Base-by-base conservation (phyloP, 139 green algal genomes). In the Klebsormidium nitens region DNA sequence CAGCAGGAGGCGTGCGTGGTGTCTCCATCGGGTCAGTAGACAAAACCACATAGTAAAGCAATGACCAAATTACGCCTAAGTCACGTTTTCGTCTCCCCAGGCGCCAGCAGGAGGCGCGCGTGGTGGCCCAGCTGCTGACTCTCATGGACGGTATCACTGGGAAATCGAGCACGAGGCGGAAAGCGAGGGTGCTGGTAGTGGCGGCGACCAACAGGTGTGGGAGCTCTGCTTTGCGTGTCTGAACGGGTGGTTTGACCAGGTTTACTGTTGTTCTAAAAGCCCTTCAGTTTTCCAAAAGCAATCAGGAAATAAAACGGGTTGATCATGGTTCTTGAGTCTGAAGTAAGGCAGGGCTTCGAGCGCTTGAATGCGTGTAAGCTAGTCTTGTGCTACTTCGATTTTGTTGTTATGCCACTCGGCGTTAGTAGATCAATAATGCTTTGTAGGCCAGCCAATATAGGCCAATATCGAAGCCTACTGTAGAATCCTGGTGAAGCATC, bases 81-180 rank as follows among this genome's bases (percentile, higher is more conserved):
- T 50, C 11, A 14, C 14, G 11, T 8, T 50, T 26, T 14, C 42
- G 11, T 14, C 42, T 50, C 11, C 14, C 37, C 66, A 44, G 70
- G 5, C 56, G 74, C 4, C 78, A 80, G 47, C 88, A 94, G 42
- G 91, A 97, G 50, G 77, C 85, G 6, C 76, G 91, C 0, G 77
- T 97, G 1, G 93, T 96, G 4, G 88, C 89, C 2, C 93, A 97
- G 80, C 81, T 98, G 62, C 85, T 98, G 3, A 97, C 93, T 1
- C 85, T 98, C 19, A 76, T 98, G 60, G 93, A 98, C 28, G 64
- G 71, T 0, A 34, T 66, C 2, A 50, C 17, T 8, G 63, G 62
- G 17, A 70, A 26, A 59, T 87, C 83, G 2, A 29, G 38, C 59
- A 55, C 19, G 23, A 67, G 59, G 11, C 17, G 3, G 71, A 80